Conservation (phyloP, 345 rosid genomes). For the Salix exigua region DNA sequence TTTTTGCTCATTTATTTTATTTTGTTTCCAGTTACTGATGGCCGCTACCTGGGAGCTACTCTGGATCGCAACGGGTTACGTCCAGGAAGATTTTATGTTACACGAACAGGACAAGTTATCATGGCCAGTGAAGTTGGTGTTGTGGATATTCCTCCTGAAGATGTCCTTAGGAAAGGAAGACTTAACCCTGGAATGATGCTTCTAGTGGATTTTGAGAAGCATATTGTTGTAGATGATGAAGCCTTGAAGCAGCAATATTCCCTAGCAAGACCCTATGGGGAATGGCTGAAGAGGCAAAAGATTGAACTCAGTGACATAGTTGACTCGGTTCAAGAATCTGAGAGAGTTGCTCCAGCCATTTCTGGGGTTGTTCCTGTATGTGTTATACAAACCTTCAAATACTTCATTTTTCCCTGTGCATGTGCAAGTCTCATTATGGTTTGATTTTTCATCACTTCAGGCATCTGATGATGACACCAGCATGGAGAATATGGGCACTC, state of each 20-base stretch:
- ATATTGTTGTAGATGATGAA: constrained; percentile 86
- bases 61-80: constrained; percentile 98
- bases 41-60: constrained; percentile 97
- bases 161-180: constrained; percentile 92
- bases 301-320: constrained; percentile 71
- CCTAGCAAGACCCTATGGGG: constrained; percentile 78
- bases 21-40: constrained; percentile 80
- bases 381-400: background rate
- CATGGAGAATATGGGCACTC: constrained; percentile 86
- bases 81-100: constrained; percentile 91
- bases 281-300: constrained; percentile 90
- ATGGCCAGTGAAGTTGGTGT: constrained; percentile 99
- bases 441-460: constrained; percentile 32
- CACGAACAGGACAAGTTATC: constrained; percentile 84
- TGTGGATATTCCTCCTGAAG: constrained; percentile 88
- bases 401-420: background rate
- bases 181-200: constrained; percentile 99
- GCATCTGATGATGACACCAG: constrained; percentile 66
- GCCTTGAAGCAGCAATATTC: constrained; percentile 96
- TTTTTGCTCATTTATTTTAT: constrained; percentile 5
- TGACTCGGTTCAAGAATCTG: constrained; percentile 62
- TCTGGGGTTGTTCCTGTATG: constrained; percentile 70
- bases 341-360: constrained; percentile 52
- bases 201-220: constrained; percentile 95
- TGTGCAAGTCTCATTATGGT: constrained; percentile 1